Percentiles rank a stretch among this genome's conserved stretches.
phyloP scores from a whole-genome alignment of 768 basidiomycete species.

The Ramaria sp. region DNA sequence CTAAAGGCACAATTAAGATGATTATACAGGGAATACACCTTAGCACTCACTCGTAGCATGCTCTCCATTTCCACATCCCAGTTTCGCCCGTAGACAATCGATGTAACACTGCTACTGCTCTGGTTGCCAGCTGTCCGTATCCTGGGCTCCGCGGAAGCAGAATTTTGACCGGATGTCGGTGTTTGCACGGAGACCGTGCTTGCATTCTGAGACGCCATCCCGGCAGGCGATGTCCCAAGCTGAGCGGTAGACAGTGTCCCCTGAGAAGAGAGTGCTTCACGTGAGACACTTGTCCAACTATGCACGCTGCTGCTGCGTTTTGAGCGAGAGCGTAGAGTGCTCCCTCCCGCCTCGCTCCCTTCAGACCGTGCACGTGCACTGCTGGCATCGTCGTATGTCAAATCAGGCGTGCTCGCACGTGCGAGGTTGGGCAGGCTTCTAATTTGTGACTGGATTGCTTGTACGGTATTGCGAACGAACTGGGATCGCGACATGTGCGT shows the following conservation, averaged over 20 bases:
- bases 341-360: constrained; percentile 35
- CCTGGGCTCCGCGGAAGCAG: constrained; percentile 21
- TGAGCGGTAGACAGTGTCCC: constrained; percentile 15
- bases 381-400: constrained; percentile 53
- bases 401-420: constrained; percentile 46
- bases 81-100: constrained; percentile 43
- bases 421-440: constrained; percentile 33
- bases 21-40: neutral
- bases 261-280: constrained; percentile 38
- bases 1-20: constrained; percentile 25
- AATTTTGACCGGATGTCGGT: constrained; percentile 25
- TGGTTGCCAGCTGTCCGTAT: constrained; percentile 13
- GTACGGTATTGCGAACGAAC: constrained; percentile 87
- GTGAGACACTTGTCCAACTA: constrained; percentile 73
- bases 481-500: constrained; percentile 86
- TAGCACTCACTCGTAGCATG: constrained; percentile 60
- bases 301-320: constrained; percentile 78
- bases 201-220: constrained; percentile 35
- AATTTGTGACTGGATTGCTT: constrained; percentile 71
- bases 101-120: constrained; percentile 20
- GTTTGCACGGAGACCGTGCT: constrained; percentile 57
- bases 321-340: constrained; percentile 30
- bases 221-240: constrained; percentile 19
- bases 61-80: constrained; percentile 87
- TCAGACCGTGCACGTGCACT: constrained; percentile 42